Evolutionary conservation across 352 stramenopile species (phyloP).

Genomic region (Globisporangium takayamanum): DNA sequence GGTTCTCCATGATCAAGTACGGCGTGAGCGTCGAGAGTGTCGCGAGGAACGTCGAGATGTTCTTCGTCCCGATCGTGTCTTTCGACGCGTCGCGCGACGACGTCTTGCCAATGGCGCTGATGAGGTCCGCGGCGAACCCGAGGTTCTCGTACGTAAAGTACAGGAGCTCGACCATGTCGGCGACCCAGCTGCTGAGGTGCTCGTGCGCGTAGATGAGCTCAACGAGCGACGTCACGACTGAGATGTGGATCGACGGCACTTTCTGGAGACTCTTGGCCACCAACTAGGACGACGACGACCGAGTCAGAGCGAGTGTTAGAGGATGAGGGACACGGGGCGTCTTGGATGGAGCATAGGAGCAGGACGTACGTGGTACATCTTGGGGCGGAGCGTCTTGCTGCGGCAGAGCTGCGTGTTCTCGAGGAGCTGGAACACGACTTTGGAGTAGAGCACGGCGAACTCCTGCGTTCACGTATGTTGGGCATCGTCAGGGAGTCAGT

Average conservation of each 20-base stretch:
- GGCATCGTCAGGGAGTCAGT: too few species aligned
- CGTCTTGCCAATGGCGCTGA: slow-evolving; percentile 74
- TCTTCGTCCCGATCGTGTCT: slow-evolving; percentile 60
- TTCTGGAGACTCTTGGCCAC: slow-evolving; percentile 54
- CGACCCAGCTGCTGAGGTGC: slow-evolving; percentile 49
- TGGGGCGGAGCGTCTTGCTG: slow-evolving; percentile 51
- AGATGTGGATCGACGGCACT: slow-evolving; percentile 61
- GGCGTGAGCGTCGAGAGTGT: slow-evolving; percentile 56
- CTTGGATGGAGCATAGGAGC: background rate
- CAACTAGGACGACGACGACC: slow-evolving; percentile 20
- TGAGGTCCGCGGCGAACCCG: slow-evolving; percentile 60
- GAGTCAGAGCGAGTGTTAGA: background rate
- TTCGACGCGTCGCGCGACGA: slow-evolving; percentile 62
- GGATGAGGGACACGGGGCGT: background rate
- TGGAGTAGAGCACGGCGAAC: slow-evolving; percentile 71
- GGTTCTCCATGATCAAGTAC: slow-evolving; percentile 63
- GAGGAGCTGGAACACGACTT: slow-evolving; percentile 57
- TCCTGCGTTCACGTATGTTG: slow-evolving; percentile 22
- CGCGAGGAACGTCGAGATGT: slow-evolving; percentile 69
- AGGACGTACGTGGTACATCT: slow-evolving; percentile 54
- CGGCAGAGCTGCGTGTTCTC: slow-evolving; percentile 58
- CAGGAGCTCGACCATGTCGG: slow-evolving; percentile 55
- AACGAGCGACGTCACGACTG: slow-evolving; percentile 60
- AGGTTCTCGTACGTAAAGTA: slow-evolving; percentile 57
- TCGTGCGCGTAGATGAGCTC: slow-evolving; percentile 72